A percentile compares a stretch with the other conserved stretches of the same genome.
Conservation (phyloP, 1,284 basidiomycete species). For the Cryptococcus jaspeensis region DNA sequence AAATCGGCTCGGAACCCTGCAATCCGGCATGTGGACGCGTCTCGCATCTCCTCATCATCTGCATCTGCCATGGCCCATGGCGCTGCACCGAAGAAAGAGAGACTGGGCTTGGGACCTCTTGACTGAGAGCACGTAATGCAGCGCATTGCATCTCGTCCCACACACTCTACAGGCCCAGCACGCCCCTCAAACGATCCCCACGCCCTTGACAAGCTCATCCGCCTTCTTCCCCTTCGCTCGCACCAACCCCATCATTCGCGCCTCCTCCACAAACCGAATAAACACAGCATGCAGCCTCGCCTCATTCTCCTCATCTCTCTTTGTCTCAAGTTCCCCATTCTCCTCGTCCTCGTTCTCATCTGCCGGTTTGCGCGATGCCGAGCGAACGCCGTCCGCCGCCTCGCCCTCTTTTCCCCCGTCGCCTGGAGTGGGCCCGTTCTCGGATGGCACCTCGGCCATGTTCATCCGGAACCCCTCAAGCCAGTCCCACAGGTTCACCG, state of each 20-base stretch:
- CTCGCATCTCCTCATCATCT: too few species aligned
- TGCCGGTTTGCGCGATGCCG: not conserved
- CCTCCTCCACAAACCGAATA: constrained; percentile 45
- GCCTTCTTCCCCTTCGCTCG: constrained; percentile 34
- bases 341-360: constrained; percentile 6
- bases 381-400: not conserved
- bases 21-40: too few species aligned
- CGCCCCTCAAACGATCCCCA: constrained; percentile 26
- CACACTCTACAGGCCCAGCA: too few species aligned
- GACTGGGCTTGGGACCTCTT: too few species aligned
- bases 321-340: not conserved
- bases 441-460: constrained; percentile 5
- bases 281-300: constrained; percentile 42
- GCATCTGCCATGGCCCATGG: too few species aligned
- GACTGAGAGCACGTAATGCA: too few species aligned
- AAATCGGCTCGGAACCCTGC: too few species aligned
- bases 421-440: not conserved
- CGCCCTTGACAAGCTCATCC: constrained; percentile 45
- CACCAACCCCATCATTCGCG: constrained; percentile 44
- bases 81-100: too few species aligned
- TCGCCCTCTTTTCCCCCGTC: constrained; percentile 2
- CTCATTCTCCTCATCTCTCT: constrained; percentile 22
- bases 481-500: constrained; percentile 49
- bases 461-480: constrained; percentile 36
- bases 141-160: too few species aligned